A percentile compares a stretch with the other conserved stretches of the same genome.
phyloP scores from a whole-genome alignment of 768 basidiomycete genomes.

The Leucogyrophana mollusca region DNA sequence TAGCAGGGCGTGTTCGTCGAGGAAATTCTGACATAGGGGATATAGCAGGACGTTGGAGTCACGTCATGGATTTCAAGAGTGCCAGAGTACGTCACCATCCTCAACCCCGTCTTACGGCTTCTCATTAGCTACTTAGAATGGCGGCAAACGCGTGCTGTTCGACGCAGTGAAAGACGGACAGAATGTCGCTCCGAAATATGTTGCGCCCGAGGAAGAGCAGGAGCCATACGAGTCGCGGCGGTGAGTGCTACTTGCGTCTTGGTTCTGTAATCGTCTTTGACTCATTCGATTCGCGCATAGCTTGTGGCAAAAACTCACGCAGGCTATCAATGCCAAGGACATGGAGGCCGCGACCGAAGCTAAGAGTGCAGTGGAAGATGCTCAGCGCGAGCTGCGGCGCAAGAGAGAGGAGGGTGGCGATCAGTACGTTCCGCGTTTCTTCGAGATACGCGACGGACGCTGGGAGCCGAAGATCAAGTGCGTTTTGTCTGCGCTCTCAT shows the following conservation, averaged over 20 bases:
- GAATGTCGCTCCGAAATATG: slow-evolving; percentile 75
- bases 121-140: slow-evolving; percentile 41
- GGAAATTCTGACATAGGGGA: slow-evolving; percentile 74
- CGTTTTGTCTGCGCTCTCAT: slow-evolving; percentile 23
- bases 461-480: slow-evolving; percentile 83
- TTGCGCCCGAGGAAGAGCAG: slow-evolving; percentile 84
- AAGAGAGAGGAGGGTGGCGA: slow-evolving; percentile 72
- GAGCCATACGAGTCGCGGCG: slow-evolving; percentile 88
- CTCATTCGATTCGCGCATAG: slow-evolving; percentile 35
- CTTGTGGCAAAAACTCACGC: slow-evolving; percentile 82
- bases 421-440: slow-evolving; percentile 75
- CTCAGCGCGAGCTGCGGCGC: slow-evolving; percentile 79
- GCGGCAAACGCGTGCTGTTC: slow-evolving; percentile 75
- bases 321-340: slow-evolving; percentile 82
- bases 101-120: neutral
- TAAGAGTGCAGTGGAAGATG: slow-evolving; percentile 89
- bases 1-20: slow-evolving; percentile 76
- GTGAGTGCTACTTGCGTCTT: slow-evolving; percentile 35
- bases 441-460: slow-evolving; percentile 70
- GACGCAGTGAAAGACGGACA: slow-evolving; percentile 78
- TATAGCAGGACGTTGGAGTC: slow-evolving; percentile 87
- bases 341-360: slow-evolving; percentile 94
- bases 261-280: neutral
- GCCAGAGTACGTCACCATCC: slow-evolving; percentile 46
- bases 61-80: slow-evolving; percentile 82